A percentile compares a stretch with the other conserved stretches of the same genome.
Conservation (phyloP, 2,329 filamentous ascomycete species). For the Aspergillus sp. region DNA sequence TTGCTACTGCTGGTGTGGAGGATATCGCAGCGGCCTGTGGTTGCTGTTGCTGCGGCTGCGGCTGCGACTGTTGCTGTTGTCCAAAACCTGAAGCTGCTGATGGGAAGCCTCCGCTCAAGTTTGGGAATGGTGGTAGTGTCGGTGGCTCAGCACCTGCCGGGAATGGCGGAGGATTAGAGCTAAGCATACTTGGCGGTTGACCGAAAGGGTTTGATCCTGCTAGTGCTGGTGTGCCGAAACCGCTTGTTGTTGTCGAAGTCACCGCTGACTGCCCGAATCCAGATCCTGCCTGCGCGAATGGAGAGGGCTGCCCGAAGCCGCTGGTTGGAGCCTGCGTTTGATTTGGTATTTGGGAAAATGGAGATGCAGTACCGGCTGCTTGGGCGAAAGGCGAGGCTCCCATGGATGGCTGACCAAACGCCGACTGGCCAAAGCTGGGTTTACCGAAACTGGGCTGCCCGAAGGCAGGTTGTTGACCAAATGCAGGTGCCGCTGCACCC, state of each 20-base stretch:
- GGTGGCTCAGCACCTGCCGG: too few species aligned
- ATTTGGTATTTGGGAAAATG: constrained; percentile 50
- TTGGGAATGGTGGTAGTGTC: background rate
- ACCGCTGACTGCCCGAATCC: constrained; percentile 35
- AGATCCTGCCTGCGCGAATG: constrained; percentile 40
- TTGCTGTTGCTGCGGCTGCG: constrained; percentile 29
- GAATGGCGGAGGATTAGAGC: background rate
- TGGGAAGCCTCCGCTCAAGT: background rate
- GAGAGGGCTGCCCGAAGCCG: constrained; percentile 34
- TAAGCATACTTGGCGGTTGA: constrained; percentile 32
- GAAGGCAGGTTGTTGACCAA: constrained; percentile 50
- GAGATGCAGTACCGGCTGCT: constrained; percentile 35
- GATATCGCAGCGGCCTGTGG: constrained; percentile 17
- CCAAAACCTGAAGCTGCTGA: constrained; percentile 37
- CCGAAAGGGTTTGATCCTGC: constrained; percentile 33
- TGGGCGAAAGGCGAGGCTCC: constrained; percentile 41
- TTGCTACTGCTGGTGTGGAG: constrained; percentile 23
- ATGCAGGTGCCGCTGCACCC: constrained; percentile 27
- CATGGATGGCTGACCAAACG: constrained; percentile 32
- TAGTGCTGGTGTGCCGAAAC: constrained; percentile 42
- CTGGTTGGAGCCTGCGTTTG: constrained; percentile 33
- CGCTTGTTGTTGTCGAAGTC: constrained; percentile 21
- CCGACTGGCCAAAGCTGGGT: constrained; percentile 39
- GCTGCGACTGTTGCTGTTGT: constrained; percentile 33
- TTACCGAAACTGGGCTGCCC: constrained; percentile 38